These are phyloP conservation scores for Scortechinia acanthostroma DNA, from an alignment of 2,329 filamentous ascomycete species.

Conservation along the genomic window DNA sequence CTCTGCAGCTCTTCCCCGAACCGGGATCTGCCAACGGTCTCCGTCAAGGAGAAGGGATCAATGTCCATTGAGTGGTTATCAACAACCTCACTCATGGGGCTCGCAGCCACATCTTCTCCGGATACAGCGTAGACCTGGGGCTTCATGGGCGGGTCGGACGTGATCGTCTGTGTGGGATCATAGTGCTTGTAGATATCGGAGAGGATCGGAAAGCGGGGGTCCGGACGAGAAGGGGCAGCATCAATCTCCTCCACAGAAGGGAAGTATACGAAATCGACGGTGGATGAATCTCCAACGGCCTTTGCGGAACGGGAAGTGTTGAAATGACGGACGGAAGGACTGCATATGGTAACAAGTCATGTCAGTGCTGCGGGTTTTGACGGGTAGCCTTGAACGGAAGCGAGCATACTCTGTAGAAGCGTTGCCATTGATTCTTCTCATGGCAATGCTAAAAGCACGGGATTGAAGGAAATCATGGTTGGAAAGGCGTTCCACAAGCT, in stretches of 20 bases:
- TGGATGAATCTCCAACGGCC: constrained; percentile 46
- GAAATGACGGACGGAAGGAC: constrained; percentile 38
- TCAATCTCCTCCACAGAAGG: constrained; percentile 38
- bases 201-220: constrained; percentile 39
- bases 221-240: constrained; percentile 16
- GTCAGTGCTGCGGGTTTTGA: neutral
- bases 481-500: constrained; percentile 41
- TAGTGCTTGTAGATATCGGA: constrained; percentile 23
- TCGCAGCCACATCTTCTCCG: constrained; percentile 35
- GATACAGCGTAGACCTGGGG: constrained; percentile 46
- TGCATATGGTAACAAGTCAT: neutral
- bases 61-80: constrained; percentile 47
- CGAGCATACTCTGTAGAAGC: constrained; percentile 16
- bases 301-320: constrained; percentile 52
- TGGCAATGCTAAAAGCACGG: constrained; percentile 44
- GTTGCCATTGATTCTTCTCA: constrained; percentile 31
- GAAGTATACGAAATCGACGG: constrained; percentile 57
- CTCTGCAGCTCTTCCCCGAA: constrained; percentile 8
- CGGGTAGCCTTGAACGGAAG: neutral
- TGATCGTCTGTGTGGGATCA: constrained; percentile 9
- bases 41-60: constrained; percentile 45
- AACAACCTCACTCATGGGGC: constrained; percentile 47
- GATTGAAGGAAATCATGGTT: constrained; percentile 41
- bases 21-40: constrained; percentile 29
- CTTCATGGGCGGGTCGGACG: constrained; percentile 33